These are phyloP conservation scores for Pisolithus sp. DNA, from an alignment of 768 basidiomycete species.

Conservation along the genomic window DNA sequence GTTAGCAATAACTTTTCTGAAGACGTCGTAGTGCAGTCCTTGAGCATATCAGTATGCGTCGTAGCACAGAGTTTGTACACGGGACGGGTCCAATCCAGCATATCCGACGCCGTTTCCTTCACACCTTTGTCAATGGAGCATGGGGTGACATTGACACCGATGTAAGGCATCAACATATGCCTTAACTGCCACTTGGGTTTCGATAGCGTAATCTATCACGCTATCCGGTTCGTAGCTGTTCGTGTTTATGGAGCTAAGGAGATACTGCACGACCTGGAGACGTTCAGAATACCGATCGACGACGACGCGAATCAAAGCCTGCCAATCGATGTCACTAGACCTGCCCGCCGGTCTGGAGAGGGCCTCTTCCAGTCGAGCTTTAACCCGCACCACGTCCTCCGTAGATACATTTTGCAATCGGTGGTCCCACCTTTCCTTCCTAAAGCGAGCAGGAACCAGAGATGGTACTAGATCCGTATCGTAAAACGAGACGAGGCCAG, in stretches of 20 bases:
- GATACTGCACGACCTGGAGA: slow-evolving; percentile 34
- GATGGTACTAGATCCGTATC: slow-evolving; percentile 17
- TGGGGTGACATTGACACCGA: neutral
- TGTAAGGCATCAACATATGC: slow-evolving; percentile 12
- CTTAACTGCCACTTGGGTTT: slow-evolving; percentile 15
- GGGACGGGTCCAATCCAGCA: too few relatives aligned
- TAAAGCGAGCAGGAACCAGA: slow-evolving; percentile 7
- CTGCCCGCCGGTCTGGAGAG: neutral
- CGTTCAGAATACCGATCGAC: slow-evolving; percentile 36
- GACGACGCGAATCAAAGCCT: slow-evolving; percentile 30
- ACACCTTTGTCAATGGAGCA: too few relatives aligned
- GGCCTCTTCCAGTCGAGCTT: slow-evolving; percentile 1
- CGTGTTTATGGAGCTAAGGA: slow-evolving; percentile 21
- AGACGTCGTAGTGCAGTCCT: too few relatives aligned
- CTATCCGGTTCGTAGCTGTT: slow-evolving; percentile 6
- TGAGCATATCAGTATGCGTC: too few relatives aligned
- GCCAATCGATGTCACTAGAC: slow-evolving; percentile 38
- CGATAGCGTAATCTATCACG: slow-evolving; percentile 4
- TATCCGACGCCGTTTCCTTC: too few relatives aligned
- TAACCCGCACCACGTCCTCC: slow-evolving; percentile 6
- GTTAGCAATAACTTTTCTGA: too few relatives aligned
- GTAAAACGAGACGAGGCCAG: slow-evolving; percentile 22
- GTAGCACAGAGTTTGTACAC: too few relatives aligned
- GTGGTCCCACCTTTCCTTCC: slow-evolving; percentile 16
- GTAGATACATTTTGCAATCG: slow-evolving; percentile 10